phyloP scores from a whole-genome alignment of 2,329 filamentous ascomycete genomes.

The Lachnellula hyalina region DNA sequence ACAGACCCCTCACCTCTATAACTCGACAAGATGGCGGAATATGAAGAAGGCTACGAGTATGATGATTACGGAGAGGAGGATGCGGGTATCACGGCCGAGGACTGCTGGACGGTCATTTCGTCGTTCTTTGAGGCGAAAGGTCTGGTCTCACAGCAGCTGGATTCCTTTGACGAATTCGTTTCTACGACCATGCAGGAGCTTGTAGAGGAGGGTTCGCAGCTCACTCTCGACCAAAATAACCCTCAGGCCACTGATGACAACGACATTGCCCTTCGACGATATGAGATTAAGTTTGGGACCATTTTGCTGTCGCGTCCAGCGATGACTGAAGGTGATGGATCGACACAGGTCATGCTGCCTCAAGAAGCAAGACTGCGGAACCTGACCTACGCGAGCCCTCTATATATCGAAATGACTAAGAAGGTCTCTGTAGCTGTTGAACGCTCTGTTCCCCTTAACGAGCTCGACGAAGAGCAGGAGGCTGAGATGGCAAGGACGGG shows the following conservation, averaged over 20 bases:
- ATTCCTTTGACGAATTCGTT: conserved; percentile 97
- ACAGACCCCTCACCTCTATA: background rate
- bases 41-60: conserved; percentile 56
- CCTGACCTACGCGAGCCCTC: conserved; percentile 86
- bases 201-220: conserved; percentile 82
- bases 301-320: conserved; percentile 85
- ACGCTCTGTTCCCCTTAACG: conserved; percentile 58
- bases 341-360: conserved; percentile 77
- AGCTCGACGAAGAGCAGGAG: conserved; percentile 62
- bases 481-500: conserved; percentile 50
- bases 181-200: conserved; percentile 91
- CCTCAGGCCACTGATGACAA: conserved; percentile 70
- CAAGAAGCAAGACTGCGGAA: conserved; percentile 96
- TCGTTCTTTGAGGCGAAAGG: conserved; percentile 96
- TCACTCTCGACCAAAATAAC: conserved; percentile 91
- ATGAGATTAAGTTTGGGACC: conserved; percentile 90
- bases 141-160: conserved; percentile 92
- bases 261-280: conserved; percentile 80
- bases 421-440: conserved; percentile 80
- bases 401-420: conserved; percentile 85
- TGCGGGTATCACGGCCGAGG: conserved; percentile 81
- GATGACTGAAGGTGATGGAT: conserved; percentile 89
- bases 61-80: conserved; percentile 65
- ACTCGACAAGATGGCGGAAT: conserved; percentile 29
- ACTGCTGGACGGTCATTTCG: conserved; percentile 97